These are phyloP conservation scores for Eucalyptus tenuipes DNA, from an alignment of 345 rosid genomes.

Conservation along the genomic window DNA sequence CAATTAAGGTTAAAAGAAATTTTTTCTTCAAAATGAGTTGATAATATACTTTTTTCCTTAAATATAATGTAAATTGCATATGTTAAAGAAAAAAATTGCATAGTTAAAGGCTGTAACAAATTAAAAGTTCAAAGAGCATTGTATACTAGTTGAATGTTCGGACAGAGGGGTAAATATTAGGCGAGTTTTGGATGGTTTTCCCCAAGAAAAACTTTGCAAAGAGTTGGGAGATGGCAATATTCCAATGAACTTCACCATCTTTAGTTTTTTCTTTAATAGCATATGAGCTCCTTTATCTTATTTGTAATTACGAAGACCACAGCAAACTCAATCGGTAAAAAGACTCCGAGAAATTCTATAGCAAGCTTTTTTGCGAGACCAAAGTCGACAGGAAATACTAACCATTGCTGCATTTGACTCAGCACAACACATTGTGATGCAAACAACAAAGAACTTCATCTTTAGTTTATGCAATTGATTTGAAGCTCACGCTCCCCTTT, in stretches of 20 bases:
- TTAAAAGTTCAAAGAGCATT: background rate
- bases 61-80: background rate
- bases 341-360: too few species aligned
- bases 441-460: background rate
- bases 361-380: too few species aligned
- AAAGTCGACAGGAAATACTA: too few species aligned
- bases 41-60: background rate
- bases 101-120: background rate
- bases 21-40: background rate
- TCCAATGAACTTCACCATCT: background rate
- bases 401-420: too few species aligned
- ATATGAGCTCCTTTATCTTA: background rate
- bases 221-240: background rate
- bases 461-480: background rate
- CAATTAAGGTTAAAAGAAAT: background rate
- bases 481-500: background rate
- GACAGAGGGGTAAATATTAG: background rate
- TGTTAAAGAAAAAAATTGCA: background rate
- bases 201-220: background rate
- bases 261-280: background rate
- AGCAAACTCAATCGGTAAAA: too few species aligned
- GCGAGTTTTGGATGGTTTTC: background rate
- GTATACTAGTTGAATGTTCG: background rate
- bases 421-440: background rate
- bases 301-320: background rate